Evolutionary conservation across 805 yeast species (phyloP).

Genomic region (Metschnikowia baotianmanensis): DNA sequence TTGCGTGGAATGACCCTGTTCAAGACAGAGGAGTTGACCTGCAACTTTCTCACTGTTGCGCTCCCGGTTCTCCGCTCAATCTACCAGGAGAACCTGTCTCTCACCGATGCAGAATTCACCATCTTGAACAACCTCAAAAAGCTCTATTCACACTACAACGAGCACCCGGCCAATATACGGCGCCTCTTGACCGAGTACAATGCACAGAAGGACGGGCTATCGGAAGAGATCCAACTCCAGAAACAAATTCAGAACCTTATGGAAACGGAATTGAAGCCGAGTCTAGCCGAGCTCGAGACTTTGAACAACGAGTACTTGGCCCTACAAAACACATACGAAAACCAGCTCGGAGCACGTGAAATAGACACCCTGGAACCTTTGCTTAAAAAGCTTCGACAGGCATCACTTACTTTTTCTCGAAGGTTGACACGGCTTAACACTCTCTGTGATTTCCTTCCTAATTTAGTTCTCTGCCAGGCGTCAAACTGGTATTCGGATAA

Average conservation of each 20-base stretch:
- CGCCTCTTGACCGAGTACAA: conserved; percentile 14
- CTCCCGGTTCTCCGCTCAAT: conserved; percentile 35
- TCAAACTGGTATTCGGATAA: conserved; percentile 37
- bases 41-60: conserved; percentile 26
- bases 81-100: conserved; percentile 26
- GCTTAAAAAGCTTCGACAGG: conserved; percentile 18
- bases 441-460: conserved; percentile 31
- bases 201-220: neutral
- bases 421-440: conserved; percentile 11
- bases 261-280: conserved; percentile 1
- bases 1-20: conserved; percentile 18
- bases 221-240: conserved; percentile 9
- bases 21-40: conserved; percentile 27
- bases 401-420: conserved; percentile 5
- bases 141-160: conserved; percentile 20
- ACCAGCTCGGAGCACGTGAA: conserved; percentile 6
- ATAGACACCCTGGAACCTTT: conserved; percentile 12
- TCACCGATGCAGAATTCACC: conserved; percentile 28
- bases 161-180: conserved; percentile 18
- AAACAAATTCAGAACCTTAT: conserved; percentile 19
- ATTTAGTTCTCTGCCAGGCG: conserved; percentile 33
- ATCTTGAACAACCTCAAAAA: conserved; percentile 23
- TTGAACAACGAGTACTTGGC: conserved; percentile 14
- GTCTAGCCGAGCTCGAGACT: conserved; percentile 13
- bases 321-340: conserved; percentile 15